phyloP scores from a whole-genome alignment of 495 filamentous ascomycete genomes.

The Penicillium riverlandense region DNA sequence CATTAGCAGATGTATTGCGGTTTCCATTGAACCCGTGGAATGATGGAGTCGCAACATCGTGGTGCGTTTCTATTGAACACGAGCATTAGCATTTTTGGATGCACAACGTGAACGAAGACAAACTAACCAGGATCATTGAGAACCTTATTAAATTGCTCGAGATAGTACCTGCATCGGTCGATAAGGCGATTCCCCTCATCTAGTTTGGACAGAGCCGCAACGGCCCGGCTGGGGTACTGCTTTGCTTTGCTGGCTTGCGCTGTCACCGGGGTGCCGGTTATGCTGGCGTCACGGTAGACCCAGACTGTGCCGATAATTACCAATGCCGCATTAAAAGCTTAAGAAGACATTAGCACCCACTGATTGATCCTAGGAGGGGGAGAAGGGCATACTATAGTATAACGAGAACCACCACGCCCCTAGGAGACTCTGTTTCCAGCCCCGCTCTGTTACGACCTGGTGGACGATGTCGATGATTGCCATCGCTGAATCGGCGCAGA shows the following conservation, averaged over 20 bases:
- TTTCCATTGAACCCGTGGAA: slow-evolving; percentile 5
- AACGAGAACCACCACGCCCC: slow-evolving; percentile 39
- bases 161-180: slow-evolving; percentile 30
- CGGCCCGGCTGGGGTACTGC: slow-evolving; percentile 18
- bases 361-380: not conserved
- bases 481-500: slow-evolving; percentile 30
- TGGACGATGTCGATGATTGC: slow-evolving; percentile 29
- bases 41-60: not conserved
- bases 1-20: not conserved
- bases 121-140: slow-evolving; percentile 20
- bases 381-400: slow-evolving; percentile 28
- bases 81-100: not conserved
- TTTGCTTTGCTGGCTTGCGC: slow-evolving; percentile 9
- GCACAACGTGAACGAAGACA: not conserved
- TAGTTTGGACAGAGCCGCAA: slow-evolving; percentile 26
- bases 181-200: slow-evolving; percentile 32
- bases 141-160: slow-evolving; percentile 23
- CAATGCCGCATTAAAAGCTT: slow-evolving; percentile 35
- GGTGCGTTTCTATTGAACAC: not conserved
- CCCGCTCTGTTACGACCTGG: slow-evolving; percentile 13
- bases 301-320: slow-evolving; percentile 26
- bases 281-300: slow-evolving; percentile 12
- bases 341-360: not conserved
- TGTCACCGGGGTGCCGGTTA: slow-evolving; percentile 2
- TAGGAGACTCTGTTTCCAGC: slow-evolving; percentile 18